Evolutionary conservation across 192 early-diverging fungal species (phyloP).

Genomic region (Rhizophagus sp.): DNA sequence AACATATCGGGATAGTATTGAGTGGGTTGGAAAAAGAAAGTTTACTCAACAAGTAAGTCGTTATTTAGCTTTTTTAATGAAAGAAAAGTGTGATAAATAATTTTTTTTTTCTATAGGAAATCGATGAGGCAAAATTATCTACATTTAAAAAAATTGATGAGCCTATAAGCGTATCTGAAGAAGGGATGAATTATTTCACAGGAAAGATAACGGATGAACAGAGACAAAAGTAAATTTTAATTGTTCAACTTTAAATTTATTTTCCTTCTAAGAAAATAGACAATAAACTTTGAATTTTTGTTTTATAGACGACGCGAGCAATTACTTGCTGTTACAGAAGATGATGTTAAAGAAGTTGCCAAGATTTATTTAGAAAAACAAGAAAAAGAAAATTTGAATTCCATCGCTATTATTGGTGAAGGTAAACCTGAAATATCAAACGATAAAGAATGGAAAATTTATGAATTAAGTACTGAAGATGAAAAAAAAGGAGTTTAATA

Average conservation of each 20-base stretch:
- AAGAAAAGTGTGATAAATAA: background rate
- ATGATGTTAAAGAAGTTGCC: constrained; percentile 74
- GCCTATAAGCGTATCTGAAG: constrained; percentile 79
- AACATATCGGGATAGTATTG: constrained; percentile 63
- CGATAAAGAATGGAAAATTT: constrained; percentile 6
- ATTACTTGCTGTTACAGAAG: constrained; percentile 67
- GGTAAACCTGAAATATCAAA: background rate
- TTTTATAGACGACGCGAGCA: constrained; percentile 67
- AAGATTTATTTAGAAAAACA: constrained; percentile 56
- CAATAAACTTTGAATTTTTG: background rate
- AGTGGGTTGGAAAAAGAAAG: constrained; percentile 63
- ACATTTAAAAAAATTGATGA: constrained; percentile 84
- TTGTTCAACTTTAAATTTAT: background rate
- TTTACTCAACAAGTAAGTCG: constrained; percentile 45
- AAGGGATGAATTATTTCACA: constrained; percentile 82
- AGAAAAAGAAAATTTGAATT: constrained; percentile 28
- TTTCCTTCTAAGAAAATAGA: background rate
- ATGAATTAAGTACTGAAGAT: constrained; percentile 1
- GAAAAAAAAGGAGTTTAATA: background rate
- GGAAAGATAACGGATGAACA: constrained; percentile 82
- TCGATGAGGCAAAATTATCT: constrained; percentile 90
- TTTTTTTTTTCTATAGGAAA: constrained; percentile 52
- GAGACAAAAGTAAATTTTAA: constrained; percentile 65
- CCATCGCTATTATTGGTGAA: constrained; percentile 43
- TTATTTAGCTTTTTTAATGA: background rate